Percentiles rank a stretch among this genome's conserved stretches.
These are phyloP conservation scores for Phytophthora ramorum DNA, from an alignment of 352 stramenopile species.

Conservation along the genomic window DNA sequence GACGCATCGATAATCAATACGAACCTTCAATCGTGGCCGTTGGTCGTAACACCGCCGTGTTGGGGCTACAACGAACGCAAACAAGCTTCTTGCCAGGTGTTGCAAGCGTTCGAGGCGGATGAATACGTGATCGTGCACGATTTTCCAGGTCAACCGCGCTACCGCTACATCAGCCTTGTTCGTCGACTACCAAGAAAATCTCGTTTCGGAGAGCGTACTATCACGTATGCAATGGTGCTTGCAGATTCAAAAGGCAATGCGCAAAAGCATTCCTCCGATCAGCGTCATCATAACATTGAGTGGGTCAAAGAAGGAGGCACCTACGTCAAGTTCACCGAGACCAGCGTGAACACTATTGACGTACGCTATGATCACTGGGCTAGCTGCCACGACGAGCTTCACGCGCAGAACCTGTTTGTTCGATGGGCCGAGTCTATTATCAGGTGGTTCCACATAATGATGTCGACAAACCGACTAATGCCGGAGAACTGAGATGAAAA, in stretches of 20 bases:
- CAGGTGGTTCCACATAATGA: not conserved
- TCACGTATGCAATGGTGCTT: conserved; percentile 35
- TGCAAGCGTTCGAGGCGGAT: conserved; percentile 2
- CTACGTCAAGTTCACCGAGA: conserved; percentile 30
- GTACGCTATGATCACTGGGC: conserved; percentile 37
- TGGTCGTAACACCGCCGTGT: not conserved
- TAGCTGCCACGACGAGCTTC: conserved; percentile 30
- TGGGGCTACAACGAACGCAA: not conserved
- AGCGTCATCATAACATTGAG: conserved; percentile 11
- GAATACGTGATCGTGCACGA: conserved; percentile 1
- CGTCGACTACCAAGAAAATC: not conserved
- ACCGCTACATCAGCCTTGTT: not conserved
- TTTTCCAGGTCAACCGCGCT: not conserved
- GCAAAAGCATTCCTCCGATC: conserved; percentile 27
- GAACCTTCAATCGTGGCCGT: not conserved
- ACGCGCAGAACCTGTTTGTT: not conserved
- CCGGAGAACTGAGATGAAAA: not conserved
- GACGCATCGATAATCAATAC: not conserved
- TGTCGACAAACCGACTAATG: not conserved
- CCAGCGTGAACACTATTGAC: conserved; percentile 34
- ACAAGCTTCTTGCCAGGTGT: not conserved
- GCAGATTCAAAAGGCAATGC: conserved; percentile 33
- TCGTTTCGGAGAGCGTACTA: conserved; percentile 13
- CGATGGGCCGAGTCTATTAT: not conserved
- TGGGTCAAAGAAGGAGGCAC: conserved; percentile 41